Conservation (phyloP, 345 rosid genomes). For the Lumnitzera racemosa region DNA sequence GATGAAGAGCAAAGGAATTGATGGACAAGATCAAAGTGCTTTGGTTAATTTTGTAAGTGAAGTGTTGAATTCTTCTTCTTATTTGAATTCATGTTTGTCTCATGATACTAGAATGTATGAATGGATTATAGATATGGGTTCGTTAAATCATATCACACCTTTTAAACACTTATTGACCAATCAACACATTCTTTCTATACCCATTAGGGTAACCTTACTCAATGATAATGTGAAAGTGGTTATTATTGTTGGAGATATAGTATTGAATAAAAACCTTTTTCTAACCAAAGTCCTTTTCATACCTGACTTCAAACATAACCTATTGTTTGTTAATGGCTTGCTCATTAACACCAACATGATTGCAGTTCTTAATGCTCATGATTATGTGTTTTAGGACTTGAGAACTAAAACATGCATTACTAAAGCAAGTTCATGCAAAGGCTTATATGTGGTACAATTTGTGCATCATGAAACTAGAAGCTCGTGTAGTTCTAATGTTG, state of each 20-base stretch:
- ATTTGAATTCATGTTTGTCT: too few species aligned
- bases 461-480: too few species aligned
- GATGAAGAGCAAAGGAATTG: too few species aligned
- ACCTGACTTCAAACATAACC: not conserved
- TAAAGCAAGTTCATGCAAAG: too few species aligned
- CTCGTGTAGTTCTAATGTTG: too few species aligned
- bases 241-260: not conserved
- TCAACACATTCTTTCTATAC: too few species aligned
- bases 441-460: too few species aligned
- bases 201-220: not conserved
- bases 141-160: not conserved
- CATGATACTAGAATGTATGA: too few species aligned
- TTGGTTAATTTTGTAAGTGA: too few species aligned
- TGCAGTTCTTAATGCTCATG: not conserved
- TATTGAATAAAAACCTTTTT: not conserved
- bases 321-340: not conserved
- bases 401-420: not conserved
- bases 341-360: not conserved
- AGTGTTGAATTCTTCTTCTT: too few species aligned
- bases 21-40: too few species aligned
- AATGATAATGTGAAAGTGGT: not conserved
- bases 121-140: not conserved
- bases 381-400: not conserved
- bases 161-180: too few species aligned
- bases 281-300: not conserved